Evolutionary conservation across 345 rosid species (phyloP).

Genomic region (Cardamine chenopodiifolia): DNA sequence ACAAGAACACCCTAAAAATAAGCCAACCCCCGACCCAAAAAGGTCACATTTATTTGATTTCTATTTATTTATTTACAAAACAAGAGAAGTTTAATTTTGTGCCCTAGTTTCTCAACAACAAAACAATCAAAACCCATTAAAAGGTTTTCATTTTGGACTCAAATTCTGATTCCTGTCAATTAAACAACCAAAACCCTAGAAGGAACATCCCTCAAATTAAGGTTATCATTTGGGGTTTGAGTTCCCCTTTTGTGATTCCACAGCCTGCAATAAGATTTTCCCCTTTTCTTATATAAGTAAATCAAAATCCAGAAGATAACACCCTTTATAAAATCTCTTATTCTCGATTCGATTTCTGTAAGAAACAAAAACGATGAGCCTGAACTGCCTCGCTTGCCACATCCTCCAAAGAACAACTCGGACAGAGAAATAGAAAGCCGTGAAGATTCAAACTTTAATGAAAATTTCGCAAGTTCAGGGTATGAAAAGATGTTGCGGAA

Average conservation of each 20-base stretch:
- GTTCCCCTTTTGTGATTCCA: neutral
- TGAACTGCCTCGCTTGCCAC: constrained; percentile 68
- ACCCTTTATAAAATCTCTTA: neutral
- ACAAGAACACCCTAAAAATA: constrained; percentile 23
- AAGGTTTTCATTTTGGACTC: neutral
- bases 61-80: neutral
- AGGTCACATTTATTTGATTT: neutral
- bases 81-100: neutral
- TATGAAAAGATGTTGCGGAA: constrained; percentile 35
- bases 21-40: neutral
- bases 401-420: constrained; percentile 39
- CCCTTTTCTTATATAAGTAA: neutral
- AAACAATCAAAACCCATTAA: constrained; percentile 18
- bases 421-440: constrained; percentile 26
- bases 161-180: constrained; percentile 20
- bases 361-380: constrained; percentile 48
- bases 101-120: neutral
- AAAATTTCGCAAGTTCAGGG: constrained; percentile 39
- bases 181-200: constrained; percentile 23
- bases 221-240: constrained; percentile 9
- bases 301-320: neutral
- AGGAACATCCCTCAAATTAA: constrained; percentile 13
- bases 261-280: neutral
- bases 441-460: constrained; percentile 53
- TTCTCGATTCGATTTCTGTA: neutral